Percentiles rank a stretch among this genome's conserved stretches.
phyloP scores from a whole-genome alignment of 2,329 filamentous ascomycete genomes.

The Metarhizium album region DNA sequence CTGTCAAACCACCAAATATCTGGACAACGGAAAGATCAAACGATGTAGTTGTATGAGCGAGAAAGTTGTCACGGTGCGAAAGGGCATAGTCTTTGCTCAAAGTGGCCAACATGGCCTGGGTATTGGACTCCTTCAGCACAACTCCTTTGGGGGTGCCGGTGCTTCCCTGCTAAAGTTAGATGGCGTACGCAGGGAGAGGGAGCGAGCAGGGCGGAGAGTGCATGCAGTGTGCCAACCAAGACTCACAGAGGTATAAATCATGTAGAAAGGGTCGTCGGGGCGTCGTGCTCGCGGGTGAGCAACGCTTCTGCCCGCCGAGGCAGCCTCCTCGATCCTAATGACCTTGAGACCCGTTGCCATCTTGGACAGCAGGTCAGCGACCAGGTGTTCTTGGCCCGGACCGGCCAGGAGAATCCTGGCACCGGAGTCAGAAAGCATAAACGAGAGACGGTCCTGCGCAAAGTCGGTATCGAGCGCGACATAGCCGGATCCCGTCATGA shows the following conservation, averaged over 20 bases:
- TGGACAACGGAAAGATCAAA: conserved; percentile 16
- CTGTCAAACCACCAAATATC: conserved; percentile 13
- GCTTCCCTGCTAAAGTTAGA: conserved; percentile 10
- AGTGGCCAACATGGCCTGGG: conserved; percentile 15
- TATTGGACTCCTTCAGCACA: conserved; percentile 14
- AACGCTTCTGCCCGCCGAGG: conserved; percentile 7
- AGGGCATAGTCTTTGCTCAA: conserved; percentile 14
- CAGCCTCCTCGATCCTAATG: conserved; percentile 12
- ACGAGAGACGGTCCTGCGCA: conserved; percentile 14
- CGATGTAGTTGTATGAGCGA: conserved; percentile 14
- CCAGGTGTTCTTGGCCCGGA: conserved; percentile 10
- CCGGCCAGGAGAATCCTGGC: conserved; percentile 11
- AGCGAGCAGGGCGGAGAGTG: too few species aligned
- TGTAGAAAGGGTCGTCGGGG: conserved; percentile 14
- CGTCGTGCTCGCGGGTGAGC: conserved; percentile 8
- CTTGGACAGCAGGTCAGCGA: conserved; percentile 10
- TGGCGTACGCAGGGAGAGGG: not conserved
- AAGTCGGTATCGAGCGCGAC: conserved; percentile 17
- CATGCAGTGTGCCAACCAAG: not conserved
- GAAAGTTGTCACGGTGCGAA: conserved; percentile 11
- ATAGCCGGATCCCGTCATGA: conserved; percentile 14
- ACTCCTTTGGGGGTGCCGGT: conserved; percentile 17
- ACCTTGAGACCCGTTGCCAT: conserved; percentile 8
- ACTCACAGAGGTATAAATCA: conserved; percentile 17
- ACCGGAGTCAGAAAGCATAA: conserved; percentile 14